A percentile compares a stretch with the other conserved stretches of the same genome.
Conservation (phyloP, 176 grass and related monocot species). For the Oryza australiensis region DNA sequence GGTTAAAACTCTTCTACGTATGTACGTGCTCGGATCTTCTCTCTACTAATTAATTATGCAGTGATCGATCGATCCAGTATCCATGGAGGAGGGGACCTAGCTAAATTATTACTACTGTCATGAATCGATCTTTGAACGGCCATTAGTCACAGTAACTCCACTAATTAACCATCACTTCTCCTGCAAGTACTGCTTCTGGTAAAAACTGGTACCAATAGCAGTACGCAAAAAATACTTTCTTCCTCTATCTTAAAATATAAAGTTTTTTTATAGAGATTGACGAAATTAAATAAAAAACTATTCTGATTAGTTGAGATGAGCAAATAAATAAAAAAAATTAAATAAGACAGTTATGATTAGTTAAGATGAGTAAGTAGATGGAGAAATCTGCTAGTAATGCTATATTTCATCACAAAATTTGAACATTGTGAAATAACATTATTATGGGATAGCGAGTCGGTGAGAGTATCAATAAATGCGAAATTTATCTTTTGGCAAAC, state of each 20-base stretch:
- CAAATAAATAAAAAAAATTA: too few relatives aligned
- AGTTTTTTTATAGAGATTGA: too few relatives aligned
- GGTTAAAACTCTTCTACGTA: not conserved
- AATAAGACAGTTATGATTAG: too few relatives aligned
- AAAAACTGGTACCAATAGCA: not conserved
- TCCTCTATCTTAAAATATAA: too few relatives aligned
- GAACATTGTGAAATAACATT: too few relatives aligned
- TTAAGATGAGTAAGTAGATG: too few relatives aligned
- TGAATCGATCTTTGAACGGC: not conserved
- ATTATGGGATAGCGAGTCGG: too few relatives aligned
- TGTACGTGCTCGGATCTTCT: not conserved
- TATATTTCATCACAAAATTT: too few relatives aligned
- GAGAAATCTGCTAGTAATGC: too few relatives aligned
- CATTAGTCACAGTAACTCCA: not conserved
- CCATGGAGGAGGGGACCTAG: not conserved
- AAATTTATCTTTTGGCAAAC: not conserved
- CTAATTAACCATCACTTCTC: not conserved
- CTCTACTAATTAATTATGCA: not conserved
- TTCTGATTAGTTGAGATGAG: too few relatives aligned
- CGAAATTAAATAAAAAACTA: too few relatives aligned
- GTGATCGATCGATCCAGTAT: not conserved
- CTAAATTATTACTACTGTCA: not conserved
- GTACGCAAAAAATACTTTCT: not conserved
- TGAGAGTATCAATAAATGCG: not conserved
- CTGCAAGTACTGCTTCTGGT: not conserved